Percentiles rank a stretch among this genome's conserved stretches.
These are phyloP conservation scores for Xylaria acuta DNA, from an alignment of 495 filamentous ascomycete species.

Conservation along the genomic window DNA sequence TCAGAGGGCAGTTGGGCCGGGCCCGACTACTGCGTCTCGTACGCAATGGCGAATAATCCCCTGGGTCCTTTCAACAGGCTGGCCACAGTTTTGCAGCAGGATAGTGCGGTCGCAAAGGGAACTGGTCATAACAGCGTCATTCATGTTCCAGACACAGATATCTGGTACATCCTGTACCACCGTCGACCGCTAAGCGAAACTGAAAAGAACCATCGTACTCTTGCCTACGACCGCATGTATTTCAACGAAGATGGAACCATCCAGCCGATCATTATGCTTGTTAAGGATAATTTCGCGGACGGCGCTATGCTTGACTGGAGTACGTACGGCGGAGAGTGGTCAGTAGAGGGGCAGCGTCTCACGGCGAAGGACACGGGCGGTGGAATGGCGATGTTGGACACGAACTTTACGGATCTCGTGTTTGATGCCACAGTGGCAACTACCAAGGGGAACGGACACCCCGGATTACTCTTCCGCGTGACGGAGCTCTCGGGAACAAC, in stretches of 20 bases:
- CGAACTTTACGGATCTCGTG: constrained; percentile 37
- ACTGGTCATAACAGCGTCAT: constrained; percentile 53
- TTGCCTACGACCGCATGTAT: constrained; percentile 54
- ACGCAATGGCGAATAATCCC: constrained; percentile 49
- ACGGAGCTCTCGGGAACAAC: constrained; percentile 22
- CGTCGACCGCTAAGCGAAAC: constrained; percentile 49
- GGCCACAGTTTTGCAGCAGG: constrained; percentile 48
- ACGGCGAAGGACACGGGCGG: constrained; percentile 17
- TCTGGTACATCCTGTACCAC: constrained; percentile 59
- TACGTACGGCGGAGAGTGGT: constrained; percentile 37
- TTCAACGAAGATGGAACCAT: constrained; percentile 52
- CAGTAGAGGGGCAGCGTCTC: constrained; percentile 29
- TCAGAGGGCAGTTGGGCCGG: constrained; percentile 51
- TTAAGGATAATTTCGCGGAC: constrained; percentile 45
- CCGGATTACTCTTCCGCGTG: constrained; percentile 38
- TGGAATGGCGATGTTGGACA: constrained; percentile 39
- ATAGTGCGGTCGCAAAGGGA: constrained; percentile 45
- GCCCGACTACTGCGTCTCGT: constrained; percentile 52
- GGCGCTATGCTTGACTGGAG: constrained; percentile 41
- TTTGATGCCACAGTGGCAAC: constrained; percentile 36
- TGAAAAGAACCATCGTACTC: constrained; percentile 48
- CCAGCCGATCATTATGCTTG: constrained; percentile 48
- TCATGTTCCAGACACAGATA: constrained; percentile 47
- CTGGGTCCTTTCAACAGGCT: constrained; percentile 49
- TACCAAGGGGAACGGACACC: constrained; percentile 30